These are phyloP conservation scores for Tuber umbilicatum DNA, from an alignment of 495 filamentous ascomycete genomes.

Conservation along the genomic window DNA sequence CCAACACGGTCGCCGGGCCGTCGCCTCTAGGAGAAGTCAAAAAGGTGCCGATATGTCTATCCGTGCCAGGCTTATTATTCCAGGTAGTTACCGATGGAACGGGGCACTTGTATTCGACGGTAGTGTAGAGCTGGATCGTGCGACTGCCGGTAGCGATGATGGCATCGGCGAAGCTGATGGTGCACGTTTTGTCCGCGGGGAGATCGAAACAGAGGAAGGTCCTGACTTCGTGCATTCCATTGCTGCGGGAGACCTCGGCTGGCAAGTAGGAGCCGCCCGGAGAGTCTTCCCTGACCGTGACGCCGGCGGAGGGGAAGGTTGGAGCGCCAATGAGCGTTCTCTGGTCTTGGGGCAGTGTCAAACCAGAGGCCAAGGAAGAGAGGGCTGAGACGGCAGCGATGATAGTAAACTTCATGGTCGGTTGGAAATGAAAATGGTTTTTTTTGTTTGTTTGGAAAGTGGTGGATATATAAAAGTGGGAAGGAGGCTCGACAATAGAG, in stretches of 20 bases:
- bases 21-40: background rate
- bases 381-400: background rate
- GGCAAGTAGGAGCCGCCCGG: no score
- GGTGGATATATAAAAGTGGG: background rate
- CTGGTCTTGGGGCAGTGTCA: background rate
- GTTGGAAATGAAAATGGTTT: background rate
- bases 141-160: background rate
- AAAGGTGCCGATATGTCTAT: background rate
- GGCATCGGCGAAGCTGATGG: background rate
- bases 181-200: background rate
- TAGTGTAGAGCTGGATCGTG: background rate
- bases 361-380: background rate
- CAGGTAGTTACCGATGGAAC: background rate
- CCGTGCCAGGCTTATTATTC: background rate
- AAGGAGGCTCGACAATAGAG: background rate
- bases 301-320: background rate
- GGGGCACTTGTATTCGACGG: background rate
- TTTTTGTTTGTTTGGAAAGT: background rate
- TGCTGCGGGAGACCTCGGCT: background rate
- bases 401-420: background rate
- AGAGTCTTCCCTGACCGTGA: background rate
- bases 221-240: background rate
- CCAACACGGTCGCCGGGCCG: background rate
- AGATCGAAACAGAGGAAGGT: background rate
- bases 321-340: fast-evolving